Evolutionary conservation across 2,329 filamentous ascomycete genomes (phyloP).

Genomic region (Clonostachys rosea): DNA sequence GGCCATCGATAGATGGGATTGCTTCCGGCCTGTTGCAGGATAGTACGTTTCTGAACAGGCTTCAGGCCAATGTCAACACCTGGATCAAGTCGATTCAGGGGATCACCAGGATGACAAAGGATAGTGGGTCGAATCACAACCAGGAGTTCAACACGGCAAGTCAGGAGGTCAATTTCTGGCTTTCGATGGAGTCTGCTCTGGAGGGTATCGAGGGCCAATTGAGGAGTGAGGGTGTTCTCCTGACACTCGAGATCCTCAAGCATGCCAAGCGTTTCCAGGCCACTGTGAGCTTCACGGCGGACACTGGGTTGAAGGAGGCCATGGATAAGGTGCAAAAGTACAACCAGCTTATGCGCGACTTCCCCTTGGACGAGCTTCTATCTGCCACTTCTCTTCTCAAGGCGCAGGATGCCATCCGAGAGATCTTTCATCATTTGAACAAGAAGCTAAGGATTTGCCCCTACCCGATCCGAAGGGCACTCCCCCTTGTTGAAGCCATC

Average conservation of each 20-base stretch:
- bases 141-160: conserved; percentile 66
- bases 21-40: conserved; percentile 74
- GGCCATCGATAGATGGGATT: conserved; percentile 75
- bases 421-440: conserved; percentile 93
- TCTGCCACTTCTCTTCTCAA: conserved; percentile 88
- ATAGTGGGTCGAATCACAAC: conserved; percentile 45
- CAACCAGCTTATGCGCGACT: conserved; percentile 98
- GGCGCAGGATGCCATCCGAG: conserved; percentile 79
- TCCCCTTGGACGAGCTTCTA: conserved; percentile 89
- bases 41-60: conserved; percentile 85
- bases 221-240: conserved; percentile 77
- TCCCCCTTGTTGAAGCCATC: conserved; percentile 94
- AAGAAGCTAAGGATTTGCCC: conserved; percentile 96
- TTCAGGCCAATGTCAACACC: conserved; percentile 89
- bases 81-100: conserved; percentile 99
- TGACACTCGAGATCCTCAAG: conserved; percentile 93
- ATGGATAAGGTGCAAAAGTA: conserved; percentile 97
- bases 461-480: conserved; percentile 86
- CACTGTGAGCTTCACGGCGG: conserved; percentile 92
- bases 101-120: conserved; percentile 90
- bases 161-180: conserved; percentile 98
- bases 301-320: conserved; percentile 93
- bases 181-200: conserved; percentile 91
- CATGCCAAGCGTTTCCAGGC: conserved; percentile 98
- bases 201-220: conserved; percentile 90